Conservation (phyloP, 805 yeast species). For the Saturnispora sanitii region DNA sequence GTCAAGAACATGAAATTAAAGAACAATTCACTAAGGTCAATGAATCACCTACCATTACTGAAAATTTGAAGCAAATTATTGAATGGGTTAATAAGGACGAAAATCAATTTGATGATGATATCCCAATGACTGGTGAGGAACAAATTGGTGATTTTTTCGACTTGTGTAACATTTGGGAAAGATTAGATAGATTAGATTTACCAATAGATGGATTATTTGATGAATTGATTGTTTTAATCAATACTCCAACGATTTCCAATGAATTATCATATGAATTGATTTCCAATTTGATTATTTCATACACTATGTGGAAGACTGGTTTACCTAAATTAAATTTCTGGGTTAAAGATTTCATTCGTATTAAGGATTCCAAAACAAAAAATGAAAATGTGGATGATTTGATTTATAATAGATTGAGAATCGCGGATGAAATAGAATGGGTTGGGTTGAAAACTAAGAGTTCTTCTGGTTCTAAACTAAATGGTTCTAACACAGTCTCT, state of each 20-base stretch:
- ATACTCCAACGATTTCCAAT: constrained; percentile 1
- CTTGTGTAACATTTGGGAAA: constrained; percentile 14
- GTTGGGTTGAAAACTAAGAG: constrained; percentile 3
- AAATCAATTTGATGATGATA: not conserved
- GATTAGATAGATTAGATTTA: not conserved
- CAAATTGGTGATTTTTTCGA: constrained; percentile 15
- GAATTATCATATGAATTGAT: constrained; percentile 18
- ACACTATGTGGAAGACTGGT: constrained; percentile 17
- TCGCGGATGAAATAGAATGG: constrained; percentile 4
- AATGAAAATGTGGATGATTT: constrained; percentile 3
- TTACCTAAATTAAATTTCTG: constrained; percentile 13
- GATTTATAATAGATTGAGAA: constrained; percentile 18
- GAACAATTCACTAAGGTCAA: not conserved
- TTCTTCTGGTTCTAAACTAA: not conserved
- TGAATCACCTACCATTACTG: not conserved
- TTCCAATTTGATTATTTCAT: constrained; percentile 18
- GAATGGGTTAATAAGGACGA: constrained; percentile 3
- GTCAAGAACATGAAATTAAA: not conserved
- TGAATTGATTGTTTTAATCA: constrained; percentile 13
- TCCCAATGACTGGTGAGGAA: not conserved
- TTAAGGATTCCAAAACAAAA: constrained; percentile 12
- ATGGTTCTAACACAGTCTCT: not conserved
- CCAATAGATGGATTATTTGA: constrained; percentile 20
- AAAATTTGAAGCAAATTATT: constrained; percentile 2
- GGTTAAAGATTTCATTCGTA: constrained; percentile 16